These are phyloP conservation scores for Alloascoidea hylecoeti DNA, from an alignment of 805 yeast species.

Conservation along the genomic window DNA sequence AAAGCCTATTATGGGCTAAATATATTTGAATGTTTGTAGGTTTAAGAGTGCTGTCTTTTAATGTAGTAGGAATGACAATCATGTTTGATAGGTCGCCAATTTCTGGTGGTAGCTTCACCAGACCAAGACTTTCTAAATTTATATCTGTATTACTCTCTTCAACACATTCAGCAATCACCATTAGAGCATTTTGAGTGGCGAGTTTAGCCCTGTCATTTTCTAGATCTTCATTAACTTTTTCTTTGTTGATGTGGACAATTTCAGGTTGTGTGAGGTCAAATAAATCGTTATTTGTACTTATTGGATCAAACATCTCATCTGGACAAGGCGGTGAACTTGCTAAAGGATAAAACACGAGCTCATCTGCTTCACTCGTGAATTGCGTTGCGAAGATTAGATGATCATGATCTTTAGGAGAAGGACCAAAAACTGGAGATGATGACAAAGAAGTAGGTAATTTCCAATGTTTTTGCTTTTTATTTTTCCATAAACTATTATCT, in stretches of 20 bases:
- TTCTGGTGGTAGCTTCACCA: slow-evolving; percentile 18
- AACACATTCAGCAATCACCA: background rate
- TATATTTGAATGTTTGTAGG: slow-evolving; percentile 14
- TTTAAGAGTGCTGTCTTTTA: slow-evolving; percentile 9
- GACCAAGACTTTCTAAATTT: slow-evolving; percentile 10
- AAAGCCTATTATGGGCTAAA: slow-evolving; percentile 15
- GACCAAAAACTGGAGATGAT: too few relatives aligned
- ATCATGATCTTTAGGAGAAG: background rate
- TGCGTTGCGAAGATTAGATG: slow-evolving; percentile 1
- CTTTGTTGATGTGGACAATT: too few relatives aligned
- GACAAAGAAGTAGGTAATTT: too few relatives aligned
- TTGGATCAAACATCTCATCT: too few relatives aligned
- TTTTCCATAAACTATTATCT: too few relatives aligned
- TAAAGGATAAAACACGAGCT: background rate
- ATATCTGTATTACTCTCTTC: slow-evolving; percentile 3
- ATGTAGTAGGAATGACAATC: slow-evolving; percentile 8
- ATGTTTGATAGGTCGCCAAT: slow-evolving; percentile 17
- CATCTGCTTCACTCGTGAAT: slow-evolving; percentile 1
- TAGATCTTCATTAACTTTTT: background rate
- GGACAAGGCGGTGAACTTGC: background rate
- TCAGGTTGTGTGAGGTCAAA: too few relatives aligned
- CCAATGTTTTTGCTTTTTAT: too few relatives aligned
- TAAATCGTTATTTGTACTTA: too few relatives aligned
- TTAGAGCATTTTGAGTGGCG: background rate
- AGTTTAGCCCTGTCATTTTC: background rate